Evolutionary conservation across 2,329 filamentous ascomycete species (phyloP).

Genomic region (Geosmithia putterillii): DNA sequence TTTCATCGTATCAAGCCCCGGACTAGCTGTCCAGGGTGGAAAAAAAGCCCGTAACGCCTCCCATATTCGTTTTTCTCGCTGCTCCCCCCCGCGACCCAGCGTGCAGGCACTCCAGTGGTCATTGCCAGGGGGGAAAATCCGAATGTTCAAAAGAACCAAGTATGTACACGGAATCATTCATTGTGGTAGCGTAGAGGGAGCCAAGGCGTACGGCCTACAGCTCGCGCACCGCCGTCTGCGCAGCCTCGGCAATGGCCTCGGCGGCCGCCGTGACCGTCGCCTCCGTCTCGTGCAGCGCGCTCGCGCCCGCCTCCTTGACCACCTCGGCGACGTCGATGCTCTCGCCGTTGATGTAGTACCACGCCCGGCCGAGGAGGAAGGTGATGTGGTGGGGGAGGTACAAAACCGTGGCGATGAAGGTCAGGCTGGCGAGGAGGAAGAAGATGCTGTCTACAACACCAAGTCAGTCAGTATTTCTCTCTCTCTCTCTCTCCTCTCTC

Average conservation of each 20-base stretch:
- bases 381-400: constrained; percentile 89
- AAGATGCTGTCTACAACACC: constrained; percentile 68
- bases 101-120: too few relatives aligned
- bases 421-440: constrained; percentile 79
- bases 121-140: too few relatives aligned
- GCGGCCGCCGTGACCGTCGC: constrained; percentile 9
- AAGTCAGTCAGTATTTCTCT: not conserved
- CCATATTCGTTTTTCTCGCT: too few relatives aligned
- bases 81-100: too few relatives aligned
- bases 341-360: constrained; percentile 92
- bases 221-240: constrained; percentile 17
- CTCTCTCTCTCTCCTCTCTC: not conserved
- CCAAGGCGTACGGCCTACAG: too few relatives aligned
- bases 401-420: constrained; percentile 74
- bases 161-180: too few relatives aligned
- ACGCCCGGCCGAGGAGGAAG: constrained; percentile 71
- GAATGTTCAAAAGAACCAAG: too few relatives aligned
- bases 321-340: constrained; percentile 34
- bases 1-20: too few relatives aligned
- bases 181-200: too few relatives aligned
- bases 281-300: constrained; percentile 13
- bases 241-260: constrained; percentile 6
- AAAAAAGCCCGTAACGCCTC: not conserved
- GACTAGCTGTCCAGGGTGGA: too few relatives aligned
- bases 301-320: constrained; percentile 17